Conservation (phyloP, 345 rosid genomes). For the Arabis hirsuta region DNA sequence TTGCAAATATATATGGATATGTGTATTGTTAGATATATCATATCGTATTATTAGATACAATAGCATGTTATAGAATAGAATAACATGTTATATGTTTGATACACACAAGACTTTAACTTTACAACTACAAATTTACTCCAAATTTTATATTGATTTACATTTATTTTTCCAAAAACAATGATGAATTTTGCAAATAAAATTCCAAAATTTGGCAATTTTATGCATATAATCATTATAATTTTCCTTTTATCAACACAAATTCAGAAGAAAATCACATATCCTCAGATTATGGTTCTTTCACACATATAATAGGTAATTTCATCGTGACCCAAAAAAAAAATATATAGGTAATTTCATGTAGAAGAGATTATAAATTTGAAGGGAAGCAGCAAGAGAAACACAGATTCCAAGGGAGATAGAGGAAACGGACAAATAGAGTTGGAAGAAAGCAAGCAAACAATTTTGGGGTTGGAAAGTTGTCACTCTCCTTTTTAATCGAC, state of each 20-base stretch:
- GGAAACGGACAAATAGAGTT: slow-evolving; percentile 66
- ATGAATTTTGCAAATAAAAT: background rate
- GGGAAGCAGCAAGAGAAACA: slow-evolving; percentile 39
- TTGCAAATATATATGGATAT: no score
- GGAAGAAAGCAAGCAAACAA: slow-evolving; percentile 55
- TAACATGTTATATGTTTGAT: no score
- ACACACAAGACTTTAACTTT: no score
- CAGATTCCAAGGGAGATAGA: slow-evolving; percentile 63
- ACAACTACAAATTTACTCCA: no score
- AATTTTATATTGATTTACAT: no score
- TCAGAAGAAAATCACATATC: background rate
- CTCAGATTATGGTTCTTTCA: background rate
- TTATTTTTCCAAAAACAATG: no score
- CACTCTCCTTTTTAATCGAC: slow-evolving; percentile 56
- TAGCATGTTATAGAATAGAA: no score
- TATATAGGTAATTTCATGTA: background rate
- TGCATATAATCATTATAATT: background rate
- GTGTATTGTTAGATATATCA: no score
- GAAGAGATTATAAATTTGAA: background rate
- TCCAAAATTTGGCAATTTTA: background rate
- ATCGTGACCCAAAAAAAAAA: no score
- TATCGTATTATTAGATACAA: no score
- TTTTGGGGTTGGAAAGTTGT: slow-evolving; percentile 50
- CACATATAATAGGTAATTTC: background rate
- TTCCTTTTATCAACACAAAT: background rate